Evolutionary conservation across 495 filamentous ascomycete genomes (phyloP).

Genomic region (Massariosphaeria phaeospora): DNA sequence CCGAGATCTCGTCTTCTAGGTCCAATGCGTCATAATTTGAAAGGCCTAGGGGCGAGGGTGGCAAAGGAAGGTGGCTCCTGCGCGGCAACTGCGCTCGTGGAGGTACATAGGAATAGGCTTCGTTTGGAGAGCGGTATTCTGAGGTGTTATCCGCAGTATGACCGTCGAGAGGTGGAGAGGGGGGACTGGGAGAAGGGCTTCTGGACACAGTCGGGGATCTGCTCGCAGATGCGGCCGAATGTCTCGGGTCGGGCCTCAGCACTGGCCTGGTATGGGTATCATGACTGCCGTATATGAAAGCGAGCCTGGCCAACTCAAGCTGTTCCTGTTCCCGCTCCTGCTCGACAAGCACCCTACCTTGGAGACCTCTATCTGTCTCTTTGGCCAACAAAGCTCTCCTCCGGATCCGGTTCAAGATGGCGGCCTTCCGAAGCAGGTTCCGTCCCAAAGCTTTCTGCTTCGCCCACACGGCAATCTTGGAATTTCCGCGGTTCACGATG

Average conservation of each 20-base stretch:
- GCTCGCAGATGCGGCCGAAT: neutral
- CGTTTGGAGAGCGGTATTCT: slow-evolving; percentile 19
- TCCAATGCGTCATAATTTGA: slow-evolving; percentile 51
- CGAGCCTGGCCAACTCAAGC: slow-evolving; percentile 21
- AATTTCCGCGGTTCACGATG: slow-evolving; percentile 55
- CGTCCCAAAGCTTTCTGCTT: slow-evolving; percentile 40
- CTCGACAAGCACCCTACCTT: slow-evolving; percentile 17
- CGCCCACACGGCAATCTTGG: slow-evolving; percentile 55
- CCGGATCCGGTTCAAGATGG: slow-evolving; percentile 52
- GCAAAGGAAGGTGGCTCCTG: slow-evolving; percentile 32
- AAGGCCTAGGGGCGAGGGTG: slow-evolving; percentile 43
- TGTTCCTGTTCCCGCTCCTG: slow-evolving; percentile 28
- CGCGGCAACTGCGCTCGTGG: slow-evolving; percentile 19
- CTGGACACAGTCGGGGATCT: slow-evolving; percentile 1
- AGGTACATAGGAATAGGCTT: slow-evolving; percentile 18
- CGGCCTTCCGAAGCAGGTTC: slow-evolving; percentile 50
- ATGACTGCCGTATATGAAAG: slow-evolving; percentile 26
- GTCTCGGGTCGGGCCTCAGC: no score
- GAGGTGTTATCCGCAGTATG: neutral
- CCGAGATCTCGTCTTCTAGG: slow-evolving; percentile 40
- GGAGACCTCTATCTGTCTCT: slow-evolving; percentile 34
- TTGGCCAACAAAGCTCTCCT: neutral
- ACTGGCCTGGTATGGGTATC: slow-evolving; percentile 24
- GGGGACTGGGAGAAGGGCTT: neutral
- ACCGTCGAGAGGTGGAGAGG: slow-evolving; percentile 1